Base-by-base conservation (phyloP, 2,329 filamentous ascomycete species). In the Thermothelomyces thermophilus region DNA sequence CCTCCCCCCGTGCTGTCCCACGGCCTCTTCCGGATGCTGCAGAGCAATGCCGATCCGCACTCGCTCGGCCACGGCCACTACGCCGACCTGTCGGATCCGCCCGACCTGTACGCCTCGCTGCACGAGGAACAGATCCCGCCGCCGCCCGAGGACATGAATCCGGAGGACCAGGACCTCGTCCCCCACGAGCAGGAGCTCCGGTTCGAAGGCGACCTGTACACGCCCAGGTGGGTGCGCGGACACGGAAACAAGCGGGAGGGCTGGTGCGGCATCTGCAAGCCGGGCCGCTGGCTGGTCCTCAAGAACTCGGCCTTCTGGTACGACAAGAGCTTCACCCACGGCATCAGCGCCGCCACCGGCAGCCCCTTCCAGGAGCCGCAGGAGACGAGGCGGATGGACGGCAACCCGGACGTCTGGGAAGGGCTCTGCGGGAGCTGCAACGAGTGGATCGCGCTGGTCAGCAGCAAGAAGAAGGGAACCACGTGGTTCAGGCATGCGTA, bases 251-350 rank as follows among this genome's bases (percentile, higher is more conserved):
- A 90, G 72, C 83, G 88, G 36, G 87, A 91, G 66, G 88, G 88
- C 3, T 95, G 88, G 87, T 94, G 88, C 61, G 87, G 87, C 19
- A 86, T 91, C 59, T 94, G 88, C 73, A 90, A 90, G 65, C 85
- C 87, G 2, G 87, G 87, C 2, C 76, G 87, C 43, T 94, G 89
- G 89, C 77, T 91, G 47, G 87, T 90, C 14, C 73, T 95, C 52
- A 94, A 93, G 72, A 93, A 94, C 69, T 90, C 86, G 48, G 88
- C 88, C 6, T 95, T 88, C 66, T 94, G 89, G 88, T 94, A 94
- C 67, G 88, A 94, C 71, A 91, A 93, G 73, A 87, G 84, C 50
- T 94, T 93, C 66, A 88, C 86, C 2, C 89, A 94, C 63, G 88
- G 88, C 43, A 88, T 94, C 65, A 89, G 85, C 63, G 87, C 86